Percentiles rank a stretch among this genome's conserved stretches.
These are phyloP conservation scores for Geosmithia flava DNA, from an alignment of 2,329 filamentous ascomycete species.

Conservation along the genomic window DNA sequence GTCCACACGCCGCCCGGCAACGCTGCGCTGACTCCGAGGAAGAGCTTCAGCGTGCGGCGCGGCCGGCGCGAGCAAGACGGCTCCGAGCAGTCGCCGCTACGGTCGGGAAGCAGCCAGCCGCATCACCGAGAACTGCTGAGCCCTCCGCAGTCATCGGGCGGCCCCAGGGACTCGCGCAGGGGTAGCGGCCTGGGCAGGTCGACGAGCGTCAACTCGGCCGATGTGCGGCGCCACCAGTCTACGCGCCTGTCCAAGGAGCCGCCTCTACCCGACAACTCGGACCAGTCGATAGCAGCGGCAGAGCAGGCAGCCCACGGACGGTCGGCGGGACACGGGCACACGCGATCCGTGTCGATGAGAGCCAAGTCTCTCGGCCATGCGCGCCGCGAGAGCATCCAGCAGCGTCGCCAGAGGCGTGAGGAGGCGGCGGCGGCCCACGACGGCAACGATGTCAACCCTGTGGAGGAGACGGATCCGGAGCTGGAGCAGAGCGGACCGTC, in stretches of 20 bases:
- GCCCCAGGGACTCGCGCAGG: slow-evolving; percentile 38
- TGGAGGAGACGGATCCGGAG: slow-evolving; percentile 83
- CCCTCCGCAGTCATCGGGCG: slow-evolving; percentile 52
- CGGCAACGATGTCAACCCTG: slow-evolving; percentile 59
- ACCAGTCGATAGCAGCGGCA: slow-evolving; percentile 50
- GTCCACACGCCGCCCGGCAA: slow-evolving; percentile 66
- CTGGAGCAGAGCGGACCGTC: slow-evolving; percentile 49
- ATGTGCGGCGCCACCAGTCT: slow-evolving; percentile 54
- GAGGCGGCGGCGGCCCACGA: slow-evolving; percentile 26
- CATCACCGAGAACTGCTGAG: slow-evolving; percentile 71
- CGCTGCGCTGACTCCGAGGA: slow-evolving; percentile 49
- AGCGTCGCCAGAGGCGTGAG: slow-evolving; percentile 62
- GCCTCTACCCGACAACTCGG: slow-evolving; percentile 66
- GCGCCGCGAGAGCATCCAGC: slow-evolving; percentile 83
- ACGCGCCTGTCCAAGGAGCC: slow-evolving; percentile 45
- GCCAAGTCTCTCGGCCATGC: slow-evolving; percentile 85
- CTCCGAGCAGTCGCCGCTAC: slow-evolving; percentile 29
- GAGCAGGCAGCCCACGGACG: slow-evolving; percentile 33
- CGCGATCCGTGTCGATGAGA: slow-evolving; percentile 53
- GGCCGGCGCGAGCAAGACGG: slow-evolving; percentile 42
- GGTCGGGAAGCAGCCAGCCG: slow-evolving; percentile 50
- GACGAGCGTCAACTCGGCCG: slow-evolving; percentile 83
- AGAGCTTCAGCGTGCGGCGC: slow-evolving; percentile 76
- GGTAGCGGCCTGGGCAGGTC: slow-evolving; percentile 65
- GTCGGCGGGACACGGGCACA: slow-evolving; percentile 33